Evolutionary conservation across 768 basidiomycete genomes (phyloP), one percentile per base, ranked within the genome.

Genomic region (Calocera cornea): DNA sequence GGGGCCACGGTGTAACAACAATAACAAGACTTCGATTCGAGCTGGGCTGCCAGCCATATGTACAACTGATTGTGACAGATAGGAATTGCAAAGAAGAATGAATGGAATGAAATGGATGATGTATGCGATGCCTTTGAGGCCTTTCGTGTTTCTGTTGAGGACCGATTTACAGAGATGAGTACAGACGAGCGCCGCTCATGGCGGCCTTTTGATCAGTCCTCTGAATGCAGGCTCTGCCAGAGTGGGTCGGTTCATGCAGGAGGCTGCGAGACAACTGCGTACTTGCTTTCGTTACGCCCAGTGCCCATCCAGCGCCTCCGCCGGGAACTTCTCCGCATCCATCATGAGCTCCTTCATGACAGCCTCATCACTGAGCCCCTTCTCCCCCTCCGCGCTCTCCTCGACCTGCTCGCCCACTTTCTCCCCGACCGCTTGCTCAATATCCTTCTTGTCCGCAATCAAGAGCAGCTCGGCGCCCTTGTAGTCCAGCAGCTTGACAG

Each of bases 381-480:
- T 65, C 27, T 60, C 54, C 54, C 2, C 27, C 34, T 66, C 71
- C 34, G 68, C 71, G 41, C 50, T 27, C 1, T 77, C 71, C 14
- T 74, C 73, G 64, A 83, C 81, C 34, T 77, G 69, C 33, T 80
- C 76, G 65, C 79, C 80, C 2, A 73, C 71, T 67, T 78, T 73
- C 49, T 83, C 81, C 0, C 83, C 83, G 16, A 87, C 72, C 40
- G 80, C 83, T 47, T 76, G 70, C 65, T 83, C 82, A 41, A 84
- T 68, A 0, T 81, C 82, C 47, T 80, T 77, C 64, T 82, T 78
- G 0, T 82, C 80, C 2, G 82, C 82, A 64, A 87, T 82, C 34
- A 87, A 75, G 64, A 87, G 72, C 19, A 86, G 65, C 72, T 87
- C 81, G 1, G 82, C 80, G 0, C 84, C 82, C 47, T 79, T 74